These are phyloP conservation scores for Aspergillus incahuasiensis DNA, from an alignment of 495 filamentous ascomycete genomes.

Conservation along the genomic window DNA sequence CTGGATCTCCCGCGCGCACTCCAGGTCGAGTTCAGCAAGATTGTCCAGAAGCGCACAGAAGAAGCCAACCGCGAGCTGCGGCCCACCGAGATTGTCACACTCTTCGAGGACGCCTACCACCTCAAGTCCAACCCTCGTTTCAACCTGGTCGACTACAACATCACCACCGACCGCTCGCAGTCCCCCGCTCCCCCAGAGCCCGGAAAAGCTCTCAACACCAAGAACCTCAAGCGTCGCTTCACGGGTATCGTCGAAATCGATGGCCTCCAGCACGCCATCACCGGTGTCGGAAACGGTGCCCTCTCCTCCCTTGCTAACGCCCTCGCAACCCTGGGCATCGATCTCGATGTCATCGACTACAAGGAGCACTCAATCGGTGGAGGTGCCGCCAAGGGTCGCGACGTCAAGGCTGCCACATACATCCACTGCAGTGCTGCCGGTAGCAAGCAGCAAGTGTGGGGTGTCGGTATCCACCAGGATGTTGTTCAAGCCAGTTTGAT, in stretches of 20 bases:
- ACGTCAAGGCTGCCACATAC: constrained; percentile 87
- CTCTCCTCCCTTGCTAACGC: constrained; percentile 86
- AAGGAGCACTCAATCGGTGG: constrained; percentile 91
- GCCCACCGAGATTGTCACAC: constrained; percentile 70
- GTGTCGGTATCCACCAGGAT: constrained; percentile 92
- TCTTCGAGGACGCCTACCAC: constrained; percentile 88
- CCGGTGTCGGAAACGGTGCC: constrained; percentile 81
- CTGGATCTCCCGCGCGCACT: constrained; percentile 91
- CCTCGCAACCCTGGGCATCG: constrained; percentile 72
- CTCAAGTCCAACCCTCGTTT: constrained; percentile 78
- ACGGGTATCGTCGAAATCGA: constrained; percentile 85
- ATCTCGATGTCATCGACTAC: constrained; percentile 90
- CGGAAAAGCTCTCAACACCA: constrained; percentile 66
- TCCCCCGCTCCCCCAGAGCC: constrained; percentile 67
- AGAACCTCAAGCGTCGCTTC: constrained; percentile 77
- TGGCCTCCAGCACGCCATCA: constrained; percentile 69
- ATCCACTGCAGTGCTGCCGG: constrained; percentile 83
- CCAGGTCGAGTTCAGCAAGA: constrained; percentile 83
- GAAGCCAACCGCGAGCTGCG: constrained; percentile 73
- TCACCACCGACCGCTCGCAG: constrained; percentile 75
- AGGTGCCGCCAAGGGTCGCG: constrained; percentile 70
- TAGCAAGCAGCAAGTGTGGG: constrained; percentile 72
- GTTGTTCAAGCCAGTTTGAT: constrained; percentile 89
- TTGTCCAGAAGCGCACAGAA: constrained; percentile 79
- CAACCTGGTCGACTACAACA: constrained; percentile 85